phyloP scores from a whole-genome alignment of 176 grass and related monocot species.

The Oryza nivara region DNA sequence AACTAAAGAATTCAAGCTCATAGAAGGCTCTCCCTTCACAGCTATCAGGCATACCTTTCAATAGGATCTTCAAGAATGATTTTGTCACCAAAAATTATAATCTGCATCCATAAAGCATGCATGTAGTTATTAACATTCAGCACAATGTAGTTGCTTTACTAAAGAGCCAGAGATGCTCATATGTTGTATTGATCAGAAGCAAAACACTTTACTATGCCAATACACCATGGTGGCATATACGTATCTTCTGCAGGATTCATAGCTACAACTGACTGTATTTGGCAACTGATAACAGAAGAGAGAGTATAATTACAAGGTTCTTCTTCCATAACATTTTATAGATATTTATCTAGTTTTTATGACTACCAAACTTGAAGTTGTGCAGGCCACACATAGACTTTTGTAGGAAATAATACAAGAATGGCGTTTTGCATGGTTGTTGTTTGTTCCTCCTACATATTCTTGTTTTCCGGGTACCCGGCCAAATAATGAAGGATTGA shows the following conservation, averaged over 20 bases:
- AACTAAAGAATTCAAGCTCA: constrained; percentile 7
- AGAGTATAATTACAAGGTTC: background rate
- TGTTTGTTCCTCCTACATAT: background rate
- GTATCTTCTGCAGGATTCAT: background rate
- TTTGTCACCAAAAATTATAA: constrained; percentile 91
- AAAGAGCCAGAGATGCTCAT: constrained; percentile 1
- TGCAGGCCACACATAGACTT: background rate
- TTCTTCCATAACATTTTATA: background rate
- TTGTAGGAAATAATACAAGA: background rate
- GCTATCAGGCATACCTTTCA: constrained; percentile 59
- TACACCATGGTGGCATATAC: background rate
- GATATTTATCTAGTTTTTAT: background rate
- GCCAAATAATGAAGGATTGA: background rate
- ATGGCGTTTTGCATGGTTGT: background rate
- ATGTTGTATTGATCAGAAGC: background rate
- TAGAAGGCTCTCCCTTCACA: constrained; percentile 19
- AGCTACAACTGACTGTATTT: background rate
- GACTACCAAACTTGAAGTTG: background rate
- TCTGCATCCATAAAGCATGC: constrained; percentile 54
- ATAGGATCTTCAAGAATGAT: constrained; percentile 83
- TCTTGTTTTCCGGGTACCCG: background rate
- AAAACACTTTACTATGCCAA: background rate
- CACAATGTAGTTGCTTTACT: background rate
- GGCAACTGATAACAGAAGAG: background rate
- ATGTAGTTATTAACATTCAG: constrained; percentile 29